Conservation (phyloP, 2,329 filamentous ascomycete genomes). For the Ilyonectria sp. region DNA sequence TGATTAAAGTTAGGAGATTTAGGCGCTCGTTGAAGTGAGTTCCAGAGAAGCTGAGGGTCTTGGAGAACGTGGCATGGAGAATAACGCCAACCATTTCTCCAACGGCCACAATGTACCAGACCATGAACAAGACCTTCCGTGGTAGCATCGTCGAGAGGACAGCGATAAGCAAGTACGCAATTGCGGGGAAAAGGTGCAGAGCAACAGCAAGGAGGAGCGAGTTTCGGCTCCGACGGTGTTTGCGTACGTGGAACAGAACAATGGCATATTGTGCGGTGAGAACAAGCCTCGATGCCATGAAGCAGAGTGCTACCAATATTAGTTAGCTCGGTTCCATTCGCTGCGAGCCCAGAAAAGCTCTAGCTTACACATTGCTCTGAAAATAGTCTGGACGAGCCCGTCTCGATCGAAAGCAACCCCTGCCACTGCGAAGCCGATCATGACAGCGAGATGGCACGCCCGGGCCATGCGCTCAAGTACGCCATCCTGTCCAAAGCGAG, state of each 20-base stretch:
- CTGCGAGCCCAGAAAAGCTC: neutral
- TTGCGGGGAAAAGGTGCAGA: constrained; percentile 12
- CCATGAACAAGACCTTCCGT: constrained; percentile 1
- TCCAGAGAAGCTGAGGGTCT: constrained; percentile 28
- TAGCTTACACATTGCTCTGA: constrained; percentile 18
- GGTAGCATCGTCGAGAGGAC: neutral
- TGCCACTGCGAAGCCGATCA: constrained; percentile 24
- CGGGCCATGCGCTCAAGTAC: constrained; percentile 21
- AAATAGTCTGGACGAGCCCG: constrained; percentile 20
- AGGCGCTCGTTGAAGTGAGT: constrained; percentile 30
- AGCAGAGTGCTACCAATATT: neutral
- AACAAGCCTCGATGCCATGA: constrained; percentile 20
- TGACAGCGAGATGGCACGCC: constrained; percentile 24
- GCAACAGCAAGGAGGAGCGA: constrained; percentile 7
- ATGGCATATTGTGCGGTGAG: constrained; percentile 22
- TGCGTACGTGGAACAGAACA: constrained; percentile 18
- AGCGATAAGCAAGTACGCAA: constrained; percentile 13
- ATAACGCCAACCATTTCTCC: constrained; percentile 21
- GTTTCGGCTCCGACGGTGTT: constrained; percentile 15
- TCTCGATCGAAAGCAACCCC: constrained; percentile 19
- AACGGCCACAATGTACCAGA: constrained; percentile 20
- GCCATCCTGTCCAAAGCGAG: constrained; percentile 29
- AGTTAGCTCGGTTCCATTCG: neutral
- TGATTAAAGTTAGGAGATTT: constrained; percentile 27
- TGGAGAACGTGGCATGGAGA: constrained; percentile 9